phyloP scores from a whole-genome alignment of 768 basidiomycete genomes.

The Rhizopogon vulgaris region DNA sequence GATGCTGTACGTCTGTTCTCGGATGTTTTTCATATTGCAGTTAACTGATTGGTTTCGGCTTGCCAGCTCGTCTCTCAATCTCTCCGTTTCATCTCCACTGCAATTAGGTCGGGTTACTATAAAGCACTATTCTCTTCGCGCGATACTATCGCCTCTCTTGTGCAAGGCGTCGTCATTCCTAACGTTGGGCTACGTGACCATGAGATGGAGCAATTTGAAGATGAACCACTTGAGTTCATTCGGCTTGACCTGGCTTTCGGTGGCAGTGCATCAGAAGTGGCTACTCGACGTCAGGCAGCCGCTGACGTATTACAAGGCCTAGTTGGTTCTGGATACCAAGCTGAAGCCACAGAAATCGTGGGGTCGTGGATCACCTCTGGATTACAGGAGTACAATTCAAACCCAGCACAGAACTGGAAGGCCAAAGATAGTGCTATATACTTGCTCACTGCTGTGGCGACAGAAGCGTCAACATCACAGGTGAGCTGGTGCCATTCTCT shows the following conservation, averaged over 20 bases:
- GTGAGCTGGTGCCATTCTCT: slow-evolving; percentile 32
- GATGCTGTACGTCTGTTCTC: slow-evolving; percentile 50
- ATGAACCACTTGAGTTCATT: slow-evolving; percentile 94
- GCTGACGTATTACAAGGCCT: slow-evolving; percentile 94
- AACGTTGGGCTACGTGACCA: slow-evolving; percentile 84
- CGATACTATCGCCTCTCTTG: slow-evolving; percentile 77
- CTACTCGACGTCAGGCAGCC: slow-evolving; percentile 87
- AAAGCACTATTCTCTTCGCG: slow-evolving; percentile 71
- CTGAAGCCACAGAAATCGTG: slow-evolving; percentile 83
- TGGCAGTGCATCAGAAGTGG: slow-evolving; percentile 51
- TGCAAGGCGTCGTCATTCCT: slow-evolving; percentile 90
- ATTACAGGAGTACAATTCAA: slow-evolving; percentile 59
- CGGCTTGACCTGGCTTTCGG: slow-evolving; percentile 71
- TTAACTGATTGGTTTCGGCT: not conserved
- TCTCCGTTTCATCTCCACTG: slow-evolving; percentile 84
- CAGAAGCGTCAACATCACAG: slow-evolving; percentile 80
- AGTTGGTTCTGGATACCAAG: slow-evolving; percentile 73
- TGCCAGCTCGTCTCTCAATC: slow-evolving; percentile 82
- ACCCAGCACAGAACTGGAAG: slow-evolving; percentile 69
- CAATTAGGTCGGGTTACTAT: slow-evolving; percentile 85
- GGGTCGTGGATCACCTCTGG: slow-evolving; percentile 78
- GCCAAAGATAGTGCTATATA: slow-evolving; percentile 92
- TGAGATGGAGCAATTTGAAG: slow-evolving; percentile 94
- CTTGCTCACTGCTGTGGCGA: slow-evolving; percentile 88
- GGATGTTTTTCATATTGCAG: not conserved